Base-by-base conservation (phyloP, 352 stramenopile genomes). In the Phytopythium boreale region DNA sequence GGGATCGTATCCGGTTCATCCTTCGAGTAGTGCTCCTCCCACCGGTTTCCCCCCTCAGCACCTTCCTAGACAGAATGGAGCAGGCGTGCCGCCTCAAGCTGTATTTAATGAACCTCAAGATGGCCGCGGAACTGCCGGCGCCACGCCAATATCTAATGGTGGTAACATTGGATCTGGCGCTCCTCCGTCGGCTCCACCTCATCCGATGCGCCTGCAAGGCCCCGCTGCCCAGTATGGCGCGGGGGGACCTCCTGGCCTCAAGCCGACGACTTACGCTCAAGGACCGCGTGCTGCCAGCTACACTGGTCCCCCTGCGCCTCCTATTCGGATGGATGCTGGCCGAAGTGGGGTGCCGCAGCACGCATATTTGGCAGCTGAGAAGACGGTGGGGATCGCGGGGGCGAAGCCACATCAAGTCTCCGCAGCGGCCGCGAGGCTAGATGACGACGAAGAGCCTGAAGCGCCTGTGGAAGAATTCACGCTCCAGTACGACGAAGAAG, bases 401-500 rank as follows among this genome's bases (percentile, higher is more conserved):
- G 1, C 24, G 22, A 37, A 56, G 27, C 12, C 24, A 2, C 1
- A 26, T 20, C 24, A 59, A 22, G 36, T 41, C 26, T 29, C 57
- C n/a, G 59, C 29, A 19, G 6, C 43, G 15, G 29, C 64, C 43
- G 74, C 70, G 55, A 56, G 72, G 47, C 49, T 77, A 15, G 70
- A 59, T 8, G 84, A 92, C 52, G 84, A 92, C 41, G 84, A 92
- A 57, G 81, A 89, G 61, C 75, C 19, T 11, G 83, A 89, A 6
- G 76, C 71, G 20, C 67, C 62, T 29, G 82, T 73, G 22, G 78
- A 82, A 7, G 80, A 90, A 69, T 92, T 92, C 67, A 89, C 71
- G 7, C 71, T 92, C 51, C 75, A 92, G 62, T 92, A 92, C 64
- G 84, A 92, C 58, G 84, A 92, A 47, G 84, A 92, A 22, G 84